A percentile compares a stretch with the other conserved stretches of the same genome.
Evolutionary conservation across 2,329 filamentous ascomycete species (phyloP).

Genomic region (Dactylella cylindrospora): DNA sequence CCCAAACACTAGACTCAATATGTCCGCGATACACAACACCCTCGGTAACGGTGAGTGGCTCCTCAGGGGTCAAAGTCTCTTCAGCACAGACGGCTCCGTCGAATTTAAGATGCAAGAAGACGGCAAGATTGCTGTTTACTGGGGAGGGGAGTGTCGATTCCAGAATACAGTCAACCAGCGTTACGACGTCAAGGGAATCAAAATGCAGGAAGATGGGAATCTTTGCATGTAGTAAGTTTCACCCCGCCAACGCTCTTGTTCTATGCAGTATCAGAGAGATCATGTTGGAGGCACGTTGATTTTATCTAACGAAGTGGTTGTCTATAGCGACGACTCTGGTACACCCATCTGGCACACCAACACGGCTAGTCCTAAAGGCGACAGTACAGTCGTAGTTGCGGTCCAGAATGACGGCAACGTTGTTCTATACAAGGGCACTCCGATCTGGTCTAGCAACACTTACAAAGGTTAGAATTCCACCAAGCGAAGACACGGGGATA

Average conservation of each 20-base stretch:
- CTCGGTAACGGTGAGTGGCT: constrained; percentile 52
- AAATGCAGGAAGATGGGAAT: constrained; percentile 51
- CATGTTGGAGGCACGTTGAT: not conserved
- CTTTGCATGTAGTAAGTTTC: constrained; percentile 51
- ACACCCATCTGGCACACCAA: constrained; percentile 50
- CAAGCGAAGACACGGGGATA: too few species aligned
- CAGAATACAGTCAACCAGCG: constrained; percentile 50
- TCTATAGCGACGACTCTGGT: constrained; percentile 13
- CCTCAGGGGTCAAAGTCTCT: constrained; percentile 49
- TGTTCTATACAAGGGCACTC: constrained; percentile 51
- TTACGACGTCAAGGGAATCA: constrained; percentile 49
- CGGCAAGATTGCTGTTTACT: constrained; percentile 50
- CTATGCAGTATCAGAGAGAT: not conserved
- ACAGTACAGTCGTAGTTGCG: constrained; percentile 45
- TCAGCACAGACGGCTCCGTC: constrained; percentile 49
- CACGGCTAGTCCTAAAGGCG: constrained; percentile 46
- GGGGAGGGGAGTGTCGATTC: constrained; percentile 49
- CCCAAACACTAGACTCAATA: too few species aligned
- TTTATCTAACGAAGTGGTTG: not conserved
- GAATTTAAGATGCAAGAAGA: constrained; percentile 51
- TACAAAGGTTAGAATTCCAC: constrained; percentile 32
- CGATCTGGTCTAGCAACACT: constrained; percentile 50
- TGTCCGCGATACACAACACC: too few species aligned
- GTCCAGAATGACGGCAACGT: constrained; percentile 52
- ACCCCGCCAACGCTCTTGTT: not conserved